A percentile compares a stretch with the other conserved stretches of the same genome.
These are phyloP conservation scores for Lachnellula suecica DNA, from an alignment of 2,329 filamentous ascomycete species.

Conservation along the genomic window DNA sequence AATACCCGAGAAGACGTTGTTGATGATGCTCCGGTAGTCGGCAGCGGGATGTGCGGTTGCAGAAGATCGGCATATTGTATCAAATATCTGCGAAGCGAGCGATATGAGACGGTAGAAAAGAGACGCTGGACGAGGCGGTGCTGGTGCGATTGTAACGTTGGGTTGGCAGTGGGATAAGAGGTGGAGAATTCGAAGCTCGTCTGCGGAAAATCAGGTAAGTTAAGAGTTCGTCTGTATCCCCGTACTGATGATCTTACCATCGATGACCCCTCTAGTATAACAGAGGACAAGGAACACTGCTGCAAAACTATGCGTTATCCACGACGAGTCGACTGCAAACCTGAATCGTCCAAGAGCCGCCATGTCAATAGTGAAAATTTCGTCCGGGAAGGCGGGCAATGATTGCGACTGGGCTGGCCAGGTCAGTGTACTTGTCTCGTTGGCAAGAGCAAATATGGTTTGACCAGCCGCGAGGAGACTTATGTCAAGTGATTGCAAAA, in stretches of 20 bases:
- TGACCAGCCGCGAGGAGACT: neutral
- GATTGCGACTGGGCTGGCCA: neutral
- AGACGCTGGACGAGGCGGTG: neutral
- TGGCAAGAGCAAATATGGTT: neutral
- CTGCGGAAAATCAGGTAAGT: neutral
- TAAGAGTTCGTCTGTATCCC: neutral
- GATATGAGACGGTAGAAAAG: neutral
- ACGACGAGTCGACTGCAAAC: neutral
- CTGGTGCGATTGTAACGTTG: neutral
- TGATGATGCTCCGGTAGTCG: neutral
- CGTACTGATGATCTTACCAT: neutral
- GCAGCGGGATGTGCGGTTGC: neutral
- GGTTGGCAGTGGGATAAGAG: neutral
- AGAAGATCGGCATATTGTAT: neutral
- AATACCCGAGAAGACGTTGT: neutral
- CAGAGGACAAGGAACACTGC: neutral
- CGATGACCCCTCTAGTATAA: neutral
- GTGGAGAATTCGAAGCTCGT: neutral
- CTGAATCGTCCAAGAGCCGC: neutral
- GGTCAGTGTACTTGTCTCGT: neutral
- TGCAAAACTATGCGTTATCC: slow-evolving; percentile 2
- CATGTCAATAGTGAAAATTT: neutral
- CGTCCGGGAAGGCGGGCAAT: neutral
- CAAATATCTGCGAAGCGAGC: neutral
- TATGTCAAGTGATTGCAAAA: neutral